Conservation (phyloP, 768 basidiomycete species). For the Amanita molliuscula region DNA sequence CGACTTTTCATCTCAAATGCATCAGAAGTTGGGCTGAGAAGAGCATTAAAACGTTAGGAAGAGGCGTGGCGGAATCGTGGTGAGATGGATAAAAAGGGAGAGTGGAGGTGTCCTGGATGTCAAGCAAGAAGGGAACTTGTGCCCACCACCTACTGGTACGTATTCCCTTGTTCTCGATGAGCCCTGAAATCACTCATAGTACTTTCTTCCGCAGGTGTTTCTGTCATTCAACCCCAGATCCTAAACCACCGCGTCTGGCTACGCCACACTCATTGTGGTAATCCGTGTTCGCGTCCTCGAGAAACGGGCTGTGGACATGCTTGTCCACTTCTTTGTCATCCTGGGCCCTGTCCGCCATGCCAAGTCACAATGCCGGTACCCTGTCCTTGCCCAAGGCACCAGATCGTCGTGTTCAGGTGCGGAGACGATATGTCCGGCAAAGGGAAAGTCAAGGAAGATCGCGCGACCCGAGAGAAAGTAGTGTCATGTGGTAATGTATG, state of each 20-base stretch:
- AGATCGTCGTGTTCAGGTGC: conserved; percentile 49
- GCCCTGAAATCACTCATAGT: background rate
- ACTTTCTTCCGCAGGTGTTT: conserved; percentile 54
- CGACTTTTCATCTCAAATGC: conserved; percentile 84
- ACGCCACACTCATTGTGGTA: conserved; percentile 74
- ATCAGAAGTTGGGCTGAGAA: conserved; percentile 83
- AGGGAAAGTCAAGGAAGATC: conserved; percentile 15
- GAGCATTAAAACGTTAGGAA: conserved; percentile 58
- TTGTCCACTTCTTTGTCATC: conserved; percentile 82
- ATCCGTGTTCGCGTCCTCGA: conserved; percentile 52
- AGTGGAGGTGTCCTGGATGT: conserved; percentile 95
- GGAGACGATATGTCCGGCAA: conserved; percentile 24
- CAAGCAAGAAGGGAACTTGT: conserved; percentile 64
- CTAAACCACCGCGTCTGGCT: conserved; percentile 55
- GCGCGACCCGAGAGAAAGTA: conserved; percentile 9
- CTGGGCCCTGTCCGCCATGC: conserved; percentile 95
- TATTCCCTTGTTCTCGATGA: conserved; percentile 7
- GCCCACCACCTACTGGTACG: conserved; percentile 58
- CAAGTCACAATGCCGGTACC: conserved; percentile 62
- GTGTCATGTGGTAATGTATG: conserved; percentile 37
- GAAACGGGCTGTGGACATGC: conserved; percentile 62
- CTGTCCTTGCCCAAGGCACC: conserved; percentile 71
- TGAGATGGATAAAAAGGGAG: conserved; percentile 47
- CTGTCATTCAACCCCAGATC: conserved; percentile 66
- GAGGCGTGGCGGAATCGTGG: conserved; percentile 70